A percentile compares a stretch with the other conserved stretches of the same genome.
Evolutionary conservation across 495 filamentous ascomycete species (phyloP).

Genomic region (Penicillium samsonianum): DNA sequence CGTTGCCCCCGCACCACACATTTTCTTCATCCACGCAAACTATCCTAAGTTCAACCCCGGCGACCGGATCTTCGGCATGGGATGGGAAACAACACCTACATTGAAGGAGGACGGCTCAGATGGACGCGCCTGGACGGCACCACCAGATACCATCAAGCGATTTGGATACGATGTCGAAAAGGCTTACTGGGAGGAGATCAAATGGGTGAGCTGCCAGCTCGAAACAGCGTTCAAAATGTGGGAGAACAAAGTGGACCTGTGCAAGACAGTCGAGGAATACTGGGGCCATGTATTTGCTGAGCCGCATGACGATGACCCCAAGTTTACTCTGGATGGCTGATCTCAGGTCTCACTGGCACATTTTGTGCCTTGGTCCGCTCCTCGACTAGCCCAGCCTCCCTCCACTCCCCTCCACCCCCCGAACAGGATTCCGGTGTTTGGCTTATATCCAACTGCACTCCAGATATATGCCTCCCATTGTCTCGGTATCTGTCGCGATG

Average conservation of each 20-base stretch:
- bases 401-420: background rate
- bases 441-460: background rate
- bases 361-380: background rate
- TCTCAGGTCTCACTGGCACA: background rate
- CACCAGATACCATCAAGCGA: slow-evolving; percentile 37
- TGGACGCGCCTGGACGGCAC: slow-evolving; percentile 43
- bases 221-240: slow-evolving; percentile 43
- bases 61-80: slow-evolving; percentile 42
- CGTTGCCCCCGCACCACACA: slow-evolving; percentile 32
- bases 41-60: slow-evolving; percentile 57
- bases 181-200: slow-evolving; percentile 54
- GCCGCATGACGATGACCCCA: slow-evolving; percentile 39
- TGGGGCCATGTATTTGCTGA: slow-evolving; percentile 47
- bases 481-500: background rate
- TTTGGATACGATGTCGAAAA: slow-evolving; percentile 56
- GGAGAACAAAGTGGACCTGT: slow-evolving; percentile 38
- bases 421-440: slow-evolving; percentile 1
- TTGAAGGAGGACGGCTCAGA: slow-evolving; percentile 41
- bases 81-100: slow-evolving; percentile 44
- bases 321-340: slow-evolving; percentile 35
- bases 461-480: background rate
- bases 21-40: slow-evolving; percentile 58
- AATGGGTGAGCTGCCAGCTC: slow-evolving; percentile 49
- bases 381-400: background rate
- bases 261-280: slow-evolving; percentile 40